Evolutionary conservation across 2,329 filamentous ascomycete genomes (phyloP).

Genomic region (Nigrospora osmanthi): DNA sequence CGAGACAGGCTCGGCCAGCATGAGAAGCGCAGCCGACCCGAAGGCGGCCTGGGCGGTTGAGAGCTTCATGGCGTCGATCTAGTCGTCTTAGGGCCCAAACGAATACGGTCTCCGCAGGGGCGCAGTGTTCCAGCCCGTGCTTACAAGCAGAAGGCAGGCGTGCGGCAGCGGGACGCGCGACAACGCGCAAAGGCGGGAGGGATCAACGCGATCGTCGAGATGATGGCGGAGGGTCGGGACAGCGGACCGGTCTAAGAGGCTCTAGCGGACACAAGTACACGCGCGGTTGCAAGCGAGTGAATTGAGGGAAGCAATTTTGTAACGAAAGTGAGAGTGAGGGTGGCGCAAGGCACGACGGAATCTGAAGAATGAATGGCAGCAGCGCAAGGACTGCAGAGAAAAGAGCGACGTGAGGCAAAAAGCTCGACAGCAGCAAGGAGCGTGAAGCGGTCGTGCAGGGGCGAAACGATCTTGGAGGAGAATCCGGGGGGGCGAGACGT

Average conservation of each 20-base stretch:
- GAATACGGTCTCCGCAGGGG: neutral
- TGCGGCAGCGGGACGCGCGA: neutral
- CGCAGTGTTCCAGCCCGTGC: neutral
- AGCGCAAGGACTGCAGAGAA: neutral
- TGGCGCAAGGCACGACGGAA: neutral
- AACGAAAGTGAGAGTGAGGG: neutral
- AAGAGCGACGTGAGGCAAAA: constrained; percentile 1
- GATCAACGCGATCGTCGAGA: constrained; percentile 2
- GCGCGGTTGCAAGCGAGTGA: neutral
- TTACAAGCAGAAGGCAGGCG: neutral
- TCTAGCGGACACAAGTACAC: neutral
- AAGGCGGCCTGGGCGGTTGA: constrained; percentile 40
- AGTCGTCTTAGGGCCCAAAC: neutral
- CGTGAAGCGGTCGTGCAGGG: neutral
- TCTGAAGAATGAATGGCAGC: neutral
- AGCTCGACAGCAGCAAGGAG: neutral
- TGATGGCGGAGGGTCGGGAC: no score
- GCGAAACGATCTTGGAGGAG: no score
- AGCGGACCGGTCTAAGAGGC: neutral
- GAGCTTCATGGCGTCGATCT: constrained; percentile 40
- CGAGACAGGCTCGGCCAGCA: constrained; percentile 31
- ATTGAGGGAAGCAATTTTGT: neutral
- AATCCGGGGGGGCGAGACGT: no score
- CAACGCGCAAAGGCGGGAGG: neutral
- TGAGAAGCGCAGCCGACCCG: constrained; percentile 38